Evolutionary conservation across 208 protist species (phyloP), one percentile per base, ranked within the genome.

Genomic region (Acanthamoeba royreba): DNA sequence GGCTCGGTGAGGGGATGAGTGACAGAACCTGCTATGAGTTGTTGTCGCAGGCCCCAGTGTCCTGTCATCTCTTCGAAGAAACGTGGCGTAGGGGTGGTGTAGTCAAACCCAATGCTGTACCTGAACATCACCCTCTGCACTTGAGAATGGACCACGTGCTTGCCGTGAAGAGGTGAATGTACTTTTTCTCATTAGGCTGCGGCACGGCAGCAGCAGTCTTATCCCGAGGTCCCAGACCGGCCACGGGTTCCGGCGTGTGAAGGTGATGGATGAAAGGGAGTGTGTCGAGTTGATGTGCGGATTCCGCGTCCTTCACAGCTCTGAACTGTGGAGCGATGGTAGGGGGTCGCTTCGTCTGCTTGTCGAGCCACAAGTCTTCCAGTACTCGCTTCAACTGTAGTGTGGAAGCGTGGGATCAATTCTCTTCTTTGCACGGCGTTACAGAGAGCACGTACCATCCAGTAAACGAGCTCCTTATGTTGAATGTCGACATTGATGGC

Each of bases 51-150:
- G 77, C 77, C 77, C 77, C 77, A 87, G 42, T 87, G 77, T n/a
- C 77, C 77, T 17, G 77, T 87, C 77, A 87, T 87, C 77, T 87
- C 77, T 45, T 87, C 77, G 47, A 87, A 87, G 77, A 87, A 87
- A 33, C 45, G 47, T n/a, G 77, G 77, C 77, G 47, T 58, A n/a
- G 77, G 42, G 15, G 77, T 87, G 17, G 77, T 61, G 45, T 87
- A 87, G 47, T 87, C 77, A 33, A 87, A 87, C 25, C 47, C 77
- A n/a, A 87, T 77, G 66, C 25, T 77, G 66, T 77, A n/a, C n/a
- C n/a, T n/a, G n/a, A n/a, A n/a, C n/a, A n/a, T n/a, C n/a, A n/a
- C n/a, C n/a, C n/a, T n/a, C n/a, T n/a, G n/a, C n/a, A n/a, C n/a
- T n/a, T n/a, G n/a, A n/a, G n/a, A n/a, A n/a, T n/a, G n/a, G n/a